Base-by-base conservation (phyloP, 2,329 filamentous ascomycete species). In the Aspergillus sp. region DNA sequence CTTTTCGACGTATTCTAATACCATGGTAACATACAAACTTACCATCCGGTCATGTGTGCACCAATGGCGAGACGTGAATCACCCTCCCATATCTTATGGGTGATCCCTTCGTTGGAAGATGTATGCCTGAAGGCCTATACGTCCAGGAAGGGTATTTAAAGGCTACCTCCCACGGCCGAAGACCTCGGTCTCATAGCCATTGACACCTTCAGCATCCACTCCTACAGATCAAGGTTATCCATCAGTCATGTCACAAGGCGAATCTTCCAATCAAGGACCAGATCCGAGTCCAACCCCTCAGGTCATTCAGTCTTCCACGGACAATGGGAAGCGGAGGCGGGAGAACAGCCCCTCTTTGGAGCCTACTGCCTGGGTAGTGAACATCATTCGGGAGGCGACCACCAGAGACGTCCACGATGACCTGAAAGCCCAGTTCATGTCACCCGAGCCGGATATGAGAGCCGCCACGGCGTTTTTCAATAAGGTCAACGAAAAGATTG, bases 341-440 rank as follows among this genome's bases (percentile, higher is more conserved):
- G 36, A 19, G 17, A 19, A 41, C 36, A 41, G 36, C 36, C 36
- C 36, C 17, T 19, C 36, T 19, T 41, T 41, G 36, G 36, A n/a
- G 36, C 36, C 13, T 19, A 45, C 14, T 45, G 14, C 21, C 14
- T 45, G 42, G 42, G 42, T 45, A 21, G 23, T 45, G 14, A 21
- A 45, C 21, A 45, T 45, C 42, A 45, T 45, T 45, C 42, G 42
- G 21, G 42, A 45, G 23, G 42, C 42, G 5, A 45, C 42, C 21
- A 23, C 42, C 19, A 45, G 21, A 29, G 19, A 45, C 16, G 23
- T 45, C 23, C 42, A 45, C 21, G 42, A 45, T n/a, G 42, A 45
- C 14, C 42, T 45, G 7, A 45, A 45, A 29, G 42, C 42, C 23
- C 19, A 29, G 19, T 45, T 45, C 42, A 23, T 45, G 20, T 41